Base-by-base conservation (phyloP, 352 stramenopile species). In the Globisporangium paddicum region DNA sequence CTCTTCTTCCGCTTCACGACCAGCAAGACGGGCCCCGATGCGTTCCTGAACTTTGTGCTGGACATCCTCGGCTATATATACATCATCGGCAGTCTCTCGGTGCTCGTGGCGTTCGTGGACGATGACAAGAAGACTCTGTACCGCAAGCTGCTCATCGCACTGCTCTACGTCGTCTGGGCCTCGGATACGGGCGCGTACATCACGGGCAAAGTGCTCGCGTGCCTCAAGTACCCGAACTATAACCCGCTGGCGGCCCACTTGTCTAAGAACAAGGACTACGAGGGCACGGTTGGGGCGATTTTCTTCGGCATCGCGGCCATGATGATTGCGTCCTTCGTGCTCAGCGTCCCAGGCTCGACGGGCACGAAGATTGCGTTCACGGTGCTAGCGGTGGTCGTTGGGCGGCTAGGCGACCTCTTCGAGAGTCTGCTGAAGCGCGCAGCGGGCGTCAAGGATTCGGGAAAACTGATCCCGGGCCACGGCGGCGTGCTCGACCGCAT, bases 211-310 rank as follows among this genome's bases (percentile, higher is more conserved):
- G 64, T 87, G 32, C 91, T 96, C 57, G 84, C 89, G 42, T 76
- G 80, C 18, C 86, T 92, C 8, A 86, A 96, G 41, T 84, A 98
- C 44, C 75, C 76, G 18, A 68, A 75, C 16, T 86, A 98, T 34
- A 90, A 95, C 49, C 77, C 79, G 6, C 77, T 96, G 11, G 95
- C 93, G 14, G 81, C 89, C 1, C 89, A 93, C 44, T 67, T 97
- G 34, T 97, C 87, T 44, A 96, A 96, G 35, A 98, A 98, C 75
- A 98, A 98, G 66, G 96, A 97, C 46, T 89, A 98, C 23, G 96
- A 98, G 78, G 96, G 96, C 52, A 90, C 96, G 19, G 60, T 98
- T 25, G 93, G 87, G 9, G 96, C 93, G 19, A 77, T 87, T 19
- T 26, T 94, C 0, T 86, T 87, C 14, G 91, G 86, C 18, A 52